These are phyloP conservation scores for Crithidia acanthocephali DNA, from an alignment of 208 protist species.

Conservation along the genomic window DNA sequence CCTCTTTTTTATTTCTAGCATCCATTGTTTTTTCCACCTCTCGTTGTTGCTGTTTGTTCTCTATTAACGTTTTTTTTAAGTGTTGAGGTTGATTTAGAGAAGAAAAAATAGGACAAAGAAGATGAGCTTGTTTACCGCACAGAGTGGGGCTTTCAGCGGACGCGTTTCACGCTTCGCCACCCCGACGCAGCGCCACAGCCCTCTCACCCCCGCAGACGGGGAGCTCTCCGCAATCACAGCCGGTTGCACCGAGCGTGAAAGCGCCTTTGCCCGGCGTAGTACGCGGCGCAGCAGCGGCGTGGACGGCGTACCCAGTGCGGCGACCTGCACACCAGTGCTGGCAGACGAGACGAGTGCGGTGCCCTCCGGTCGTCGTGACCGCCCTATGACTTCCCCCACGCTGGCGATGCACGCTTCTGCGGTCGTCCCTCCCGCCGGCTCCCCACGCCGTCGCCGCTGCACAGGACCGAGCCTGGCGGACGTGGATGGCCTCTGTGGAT, in stretches of 20 bases:
- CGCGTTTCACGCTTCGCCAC: slow-evolving; percentile 11
- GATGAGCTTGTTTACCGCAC: neutral
- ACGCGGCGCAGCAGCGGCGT: neutral
- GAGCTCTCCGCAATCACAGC: slow-evolving; percentile 27
- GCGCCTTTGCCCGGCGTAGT: neutral
- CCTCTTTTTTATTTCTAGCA: no score
- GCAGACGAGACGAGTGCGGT: neutral
- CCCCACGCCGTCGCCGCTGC: slow-evolving; percentile 4
- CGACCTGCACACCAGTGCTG: neutral
- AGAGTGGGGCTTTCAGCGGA: neutral
- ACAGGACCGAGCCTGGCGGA: neutral
- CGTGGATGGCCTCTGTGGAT: slow-evolving; percentile 11
- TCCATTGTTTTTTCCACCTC: no score
- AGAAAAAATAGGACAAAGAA: neutral
- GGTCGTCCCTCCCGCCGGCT: no score
- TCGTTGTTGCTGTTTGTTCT: no score
- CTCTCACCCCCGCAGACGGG: slow-evolving; percentile 1
- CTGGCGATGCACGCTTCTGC: no score
- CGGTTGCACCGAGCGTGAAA: neutral
- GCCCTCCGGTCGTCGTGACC: no score
- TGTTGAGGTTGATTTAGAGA: neutral
- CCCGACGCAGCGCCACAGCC: slow-evolving; percentile 10
- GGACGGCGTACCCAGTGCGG: no score
- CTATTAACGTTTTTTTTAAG: no score
- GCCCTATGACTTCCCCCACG: no score